Conservation (phyloP, 106 monocot species). For the Amphibolis antarctica region DNA sequence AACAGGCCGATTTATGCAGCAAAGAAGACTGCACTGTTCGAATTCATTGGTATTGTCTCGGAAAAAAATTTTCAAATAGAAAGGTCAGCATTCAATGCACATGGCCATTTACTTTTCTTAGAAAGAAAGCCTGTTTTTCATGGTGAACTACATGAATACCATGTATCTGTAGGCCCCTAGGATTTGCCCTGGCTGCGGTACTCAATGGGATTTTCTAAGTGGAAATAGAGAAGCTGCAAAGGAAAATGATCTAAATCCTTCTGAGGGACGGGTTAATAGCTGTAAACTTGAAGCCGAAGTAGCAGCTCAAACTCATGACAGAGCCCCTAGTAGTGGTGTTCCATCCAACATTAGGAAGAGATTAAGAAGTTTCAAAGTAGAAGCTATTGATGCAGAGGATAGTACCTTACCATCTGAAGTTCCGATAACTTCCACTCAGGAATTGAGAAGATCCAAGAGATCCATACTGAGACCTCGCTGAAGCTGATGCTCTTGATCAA, state of each 20-base stretch:
- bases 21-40: conserved; percentile 59
- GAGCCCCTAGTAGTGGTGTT: background rate
- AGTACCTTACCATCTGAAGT: background rate
- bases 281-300: conserved; percentile 20
- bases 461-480: background rate
- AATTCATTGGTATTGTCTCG: conserved; percentile 68
- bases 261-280: background rate
- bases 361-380: conserved; percentile 19
- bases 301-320: conserved; percentile 4
- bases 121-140: background rate
- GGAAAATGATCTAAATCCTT: conserved; percentile 16
- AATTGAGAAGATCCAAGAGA: conserved; percentile 5
- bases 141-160: background rate
- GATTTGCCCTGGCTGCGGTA: background rate
- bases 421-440: background rate
- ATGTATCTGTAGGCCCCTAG: background rate
- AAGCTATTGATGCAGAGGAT: conserved; percentile 6
- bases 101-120: background rate
- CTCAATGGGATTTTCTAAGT: background rate
- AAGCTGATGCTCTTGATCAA: background rate
- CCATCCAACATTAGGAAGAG: background rate
- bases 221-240: background rate
- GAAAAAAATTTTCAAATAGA: conserved; percentile 59
- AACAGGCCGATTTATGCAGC: conserved; percentile 58
- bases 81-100: conserved; percentile 20